Evolutionary conservation across 192 early-diverging fungal genomes (phyloP), one percentile per base, ranked within the genome.

Genomic region (Backusella sp.): DNA sequence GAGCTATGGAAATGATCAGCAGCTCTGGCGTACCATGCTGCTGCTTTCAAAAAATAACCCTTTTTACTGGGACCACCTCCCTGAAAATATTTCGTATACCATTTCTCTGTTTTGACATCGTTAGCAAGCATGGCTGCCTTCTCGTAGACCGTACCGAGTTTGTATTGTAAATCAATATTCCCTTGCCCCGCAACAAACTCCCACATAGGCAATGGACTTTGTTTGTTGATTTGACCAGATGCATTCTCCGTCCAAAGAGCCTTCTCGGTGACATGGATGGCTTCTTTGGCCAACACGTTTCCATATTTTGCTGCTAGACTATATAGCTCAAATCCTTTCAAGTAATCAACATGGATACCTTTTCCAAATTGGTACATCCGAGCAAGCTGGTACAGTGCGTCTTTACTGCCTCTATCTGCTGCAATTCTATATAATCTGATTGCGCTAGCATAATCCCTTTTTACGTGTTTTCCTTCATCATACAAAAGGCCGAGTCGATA

Each of bases 401-500:
- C 17, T 46, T 14, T 46, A 14, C 17, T 46, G 9, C 17, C 44
- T 46, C 17, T 46, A 8, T 46, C 17, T 17, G 44, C 44, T 46
- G 44, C 9, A 8, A 46, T 46, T 17, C 14, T 7, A 46, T 46
- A 46, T 3, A 17, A 14, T 46, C 12, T 3, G 17, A 46, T 11
- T 1, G 44, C 44, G 9, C 17, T 14, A 46, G 9, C 0, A 17
- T 46, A 46, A 14, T 46, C 12, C 14, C 5, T 11, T 46, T 46
- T 46, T 17, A 46, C 14, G 3, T 46, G 3, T 11, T 17, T 14
- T 14, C 44, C 17, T 17, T 46, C 44, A 17, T 70, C 68, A 19
- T 70, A 42, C 6, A 70, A 4, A 37, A 70, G 68, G 4, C 68
- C 68, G 19, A 70, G 68, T 39, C 37, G 68, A 21, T 70, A 70